Evolutionary conservation across 2,329 filamentous ascomycete species (phyloP), one percentile per base, ranked within the genome.

Genomic region (Knufia fluminis): DNA sequence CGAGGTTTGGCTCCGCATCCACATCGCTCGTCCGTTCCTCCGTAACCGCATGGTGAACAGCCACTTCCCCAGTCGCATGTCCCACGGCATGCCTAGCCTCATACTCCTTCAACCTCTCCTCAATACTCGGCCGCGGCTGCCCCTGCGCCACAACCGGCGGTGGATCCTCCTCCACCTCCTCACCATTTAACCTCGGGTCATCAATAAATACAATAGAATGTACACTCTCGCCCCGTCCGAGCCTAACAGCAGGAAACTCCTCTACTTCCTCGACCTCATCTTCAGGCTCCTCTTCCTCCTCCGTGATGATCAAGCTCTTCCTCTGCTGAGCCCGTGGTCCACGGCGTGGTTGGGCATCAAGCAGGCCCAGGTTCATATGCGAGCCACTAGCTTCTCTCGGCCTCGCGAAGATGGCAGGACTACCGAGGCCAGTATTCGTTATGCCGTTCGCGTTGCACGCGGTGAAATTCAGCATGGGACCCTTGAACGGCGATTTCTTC

Each of bases 401-500:
- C 36, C 42, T 56, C 52, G 6, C 64, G 57, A 43, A 65, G 49
- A 49, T 60, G 9, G 56, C 63, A 1, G 69, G 64, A 24, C 61
- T 64, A 9, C 61, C 56, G 43, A 64, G 60, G 1, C 64, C 66
- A 28, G 62, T 58, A 12, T 52, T 46, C 9, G 53, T 28, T 3
- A 23, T 9, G 44, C 64, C 60, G 6, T 59, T 57, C 17, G n/a
- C 14, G 12, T 45, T 32, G 42, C 57, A 66, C 52, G 39, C 65
- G 54, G 49, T 67, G 2, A 68, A 65, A 50, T 68, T 66, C 8
- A 71, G 56, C 61, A 66, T 67, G 3, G 70, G 70, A 0, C 70
- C 70, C 50, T 70, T 70, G 57, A 72, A 72, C 0, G 68, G 62
- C 23, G 68, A 68, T 51, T 66, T 60, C 54, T 72, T 72, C 28